Conservation (phyloP, 2,329 filamentous ascomycete genomes). For the Rhynchosporium secalis region DNA sequence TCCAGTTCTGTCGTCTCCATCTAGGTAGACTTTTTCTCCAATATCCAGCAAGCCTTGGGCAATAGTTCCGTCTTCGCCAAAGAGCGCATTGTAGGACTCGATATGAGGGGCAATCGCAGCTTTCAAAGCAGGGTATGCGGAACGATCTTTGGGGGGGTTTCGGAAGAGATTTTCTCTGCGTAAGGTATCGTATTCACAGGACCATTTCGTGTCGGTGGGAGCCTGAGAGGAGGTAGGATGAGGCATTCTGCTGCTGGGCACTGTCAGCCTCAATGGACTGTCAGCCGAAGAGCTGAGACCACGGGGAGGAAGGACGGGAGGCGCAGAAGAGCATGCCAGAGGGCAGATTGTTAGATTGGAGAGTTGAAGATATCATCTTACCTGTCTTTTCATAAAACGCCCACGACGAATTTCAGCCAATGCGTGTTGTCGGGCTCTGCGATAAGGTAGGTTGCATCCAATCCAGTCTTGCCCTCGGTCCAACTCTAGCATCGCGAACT, state of each 20-base stretch:
- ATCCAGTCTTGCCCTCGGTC: not conserved
- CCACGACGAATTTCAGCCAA: constrained; percentile 2
- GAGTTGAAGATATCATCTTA: not conserved
- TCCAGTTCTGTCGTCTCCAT: constrained; percentile 68
- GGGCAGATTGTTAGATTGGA: not conserved
- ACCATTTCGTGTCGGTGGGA: constrained; percentile 69
- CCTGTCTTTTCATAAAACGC: not conserved
- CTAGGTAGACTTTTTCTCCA: constrained; percentile 82
- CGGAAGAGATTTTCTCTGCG: constrained; percentile 86
- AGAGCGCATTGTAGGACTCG: constrained; percentile 91
- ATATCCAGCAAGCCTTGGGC: constrained; percentile 83
- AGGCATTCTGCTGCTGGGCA: constrained; percentile 28
- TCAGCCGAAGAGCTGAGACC: not conserved
- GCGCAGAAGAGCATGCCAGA: not conserved
- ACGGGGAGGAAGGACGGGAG: not conserved
- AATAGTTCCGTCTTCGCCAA: constrained; percentile 70
- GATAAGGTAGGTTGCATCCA: not conserved
- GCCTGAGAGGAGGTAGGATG: constrained; percentile 25
- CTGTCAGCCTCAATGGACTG: not conserved
- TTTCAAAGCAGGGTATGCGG: constrained; percentile 84
- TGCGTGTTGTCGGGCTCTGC: constrained; percentile 8
- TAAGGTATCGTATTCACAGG: constrained; percentile 80
- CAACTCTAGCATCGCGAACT: constrained; percentile 15
- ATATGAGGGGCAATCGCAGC: constrained; percentile 88
- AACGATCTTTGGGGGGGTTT: constrained; percentile 82